phyloP scores from a whole-genome alignment of 306 rosid species.

The Dryas alaskensis region DNA sequence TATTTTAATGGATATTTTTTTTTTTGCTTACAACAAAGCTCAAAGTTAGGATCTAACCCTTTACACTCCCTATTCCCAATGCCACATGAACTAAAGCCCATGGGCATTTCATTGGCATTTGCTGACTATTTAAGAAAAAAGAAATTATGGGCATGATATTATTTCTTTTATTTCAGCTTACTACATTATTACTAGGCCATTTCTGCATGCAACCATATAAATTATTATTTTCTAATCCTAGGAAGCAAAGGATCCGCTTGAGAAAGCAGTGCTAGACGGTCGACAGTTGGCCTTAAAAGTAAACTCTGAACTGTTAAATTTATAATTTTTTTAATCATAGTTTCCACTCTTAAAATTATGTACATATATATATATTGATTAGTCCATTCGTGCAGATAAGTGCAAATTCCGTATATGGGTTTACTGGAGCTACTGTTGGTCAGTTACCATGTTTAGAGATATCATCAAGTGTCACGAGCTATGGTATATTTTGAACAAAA shows the following conservation, averaged over 20 bases:
- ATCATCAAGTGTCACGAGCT: conserved; percentile 99
- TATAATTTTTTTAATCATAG: conserved; percentile 14
- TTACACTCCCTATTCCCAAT: too few species aligned
- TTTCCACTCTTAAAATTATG: not conserved
- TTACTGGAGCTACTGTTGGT: conserved; percentile 95
- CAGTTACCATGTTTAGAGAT: conserved; percentile 94
- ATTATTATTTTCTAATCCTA: conserved; percentile 26
- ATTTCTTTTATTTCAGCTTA: conserved; percentile 12
- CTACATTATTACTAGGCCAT: conserved; percentile 14
- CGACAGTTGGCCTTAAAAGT: conserved; percentile 92
- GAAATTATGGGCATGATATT: conserved; percentile 3
- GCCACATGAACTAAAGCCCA: too few species aligned
- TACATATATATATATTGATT: not conserved
- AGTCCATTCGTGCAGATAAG: conserved; percentile 54
- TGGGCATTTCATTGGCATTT: not conserved
- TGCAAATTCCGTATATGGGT: conserved; percentile 98
- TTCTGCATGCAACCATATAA: conserved; percentile 21
- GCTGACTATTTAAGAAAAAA: not conserved
- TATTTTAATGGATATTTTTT: not conserved
- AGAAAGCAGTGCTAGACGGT: conserved; percentile 94
- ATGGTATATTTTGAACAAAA: conserved; percentile 50
- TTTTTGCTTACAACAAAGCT: too few species aligned
- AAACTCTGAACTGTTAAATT: conserved; percentile 24
- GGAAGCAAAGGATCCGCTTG: conserved; percentile 96
- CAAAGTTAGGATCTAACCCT: too few species aligned